Base-by-base conservation (phyloP, 2,329 filamentous ascomycete genomes). In the Emericellopsis atlantica region DNA sequence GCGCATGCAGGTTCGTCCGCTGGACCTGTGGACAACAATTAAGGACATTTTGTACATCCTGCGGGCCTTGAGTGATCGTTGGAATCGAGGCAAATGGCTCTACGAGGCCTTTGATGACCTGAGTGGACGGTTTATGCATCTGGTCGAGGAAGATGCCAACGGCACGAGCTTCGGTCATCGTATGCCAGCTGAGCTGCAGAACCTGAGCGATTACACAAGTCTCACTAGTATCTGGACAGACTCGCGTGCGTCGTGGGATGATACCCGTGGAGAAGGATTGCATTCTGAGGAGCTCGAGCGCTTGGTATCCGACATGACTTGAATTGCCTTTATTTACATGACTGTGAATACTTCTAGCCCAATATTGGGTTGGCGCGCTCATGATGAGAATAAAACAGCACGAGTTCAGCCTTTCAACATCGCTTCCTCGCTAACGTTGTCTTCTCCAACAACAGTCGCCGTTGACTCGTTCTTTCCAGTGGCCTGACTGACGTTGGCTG, bases 81-180 rank as follows among this genome's bases (percentile, higher is more conserved):
- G 50, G 50, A 47, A 49, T 8, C 49, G 50, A 7, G 50, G 50
- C n/a, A 50, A 45, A 41, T 43, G 47, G 2, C 24, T 51, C 16
- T 41, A 41, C 2, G 24, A 37, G 3, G 41, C 43, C 15, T 50
- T 50, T 40, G 49, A 52, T 22, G 31, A 24, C 4, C 39, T 42
- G 16, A 45, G 45, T 35, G 45, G 45, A 4, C 40, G 41, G 2
- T 43, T 50, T 1, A 42, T 49, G 18, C 18, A 21, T 5, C 21
- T 43, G 44, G 29, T n/a, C 46, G 16, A 42, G 46, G 22, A 43
- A 47, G 34, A 37, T 34, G 6, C 21, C 24, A 12, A 10, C 12
- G 10, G 37, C 33, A 21, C 33, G 18, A 0, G 37, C 21, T 6
- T 4, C 41, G 11, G 36, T 24, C 1, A 32, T 32, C 7, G 31